phyloP scores from a whole-genome alignment of 306 rosid genomes.

The Vicia villosa region DNA sequence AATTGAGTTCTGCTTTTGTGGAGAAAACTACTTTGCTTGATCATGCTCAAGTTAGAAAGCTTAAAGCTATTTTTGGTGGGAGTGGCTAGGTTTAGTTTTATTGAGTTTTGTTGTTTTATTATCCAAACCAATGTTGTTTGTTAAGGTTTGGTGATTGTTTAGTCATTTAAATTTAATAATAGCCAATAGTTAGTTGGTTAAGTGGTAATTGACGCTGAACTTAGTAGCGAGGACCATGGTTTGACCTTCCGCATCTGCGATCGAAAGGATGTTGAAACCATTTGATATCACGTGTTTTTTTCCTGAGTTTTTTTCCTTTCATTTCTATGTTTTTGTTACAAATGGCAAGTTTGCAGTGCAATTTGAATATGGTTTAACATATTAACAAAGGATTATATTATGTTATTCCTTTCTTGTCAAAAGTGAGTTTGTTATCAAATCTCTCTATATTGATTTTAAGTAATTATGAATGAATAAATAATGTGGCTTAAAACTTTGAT shows the following conservation, averaged over 20 bases:
- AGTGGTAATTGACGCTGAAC: too few species aligned
- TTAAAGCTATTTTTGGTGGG: slow-evolving; percentile 72
- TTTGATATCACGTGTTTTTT: too few species aligned
- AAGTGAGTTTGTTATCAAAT: neutral
- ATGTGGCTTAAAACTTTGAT: too few species aligned
- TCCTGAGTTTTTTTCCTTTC: neutral
- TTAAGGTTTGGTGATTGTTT: neutral
- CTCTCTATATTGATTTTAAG: neutral
- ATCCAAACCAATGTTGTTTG: neutral
- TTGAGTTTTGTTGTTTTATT: neutral
- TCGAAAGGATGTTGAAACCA: too few species aligned
- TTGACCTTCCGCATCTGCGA: too few species aligned
- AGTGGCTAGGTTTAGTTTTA: neutral
- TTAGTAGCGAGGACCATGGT: too few species aligned
- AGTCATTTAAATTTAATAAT: too few species aligned
- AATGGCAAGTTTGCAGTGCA: neutral
- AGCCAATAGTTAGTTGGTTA: too few species aligned
- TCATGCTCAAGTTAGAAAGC: slow-evolving; percentile 58
- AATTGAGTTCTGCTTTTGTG: slow-evolving; percentile 47
- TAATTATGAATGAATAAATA: too few species aligned
- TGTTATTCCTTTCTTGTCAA: neutral
- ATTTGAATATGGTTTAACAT: neutral
- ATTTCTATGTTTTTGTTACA: neutral
- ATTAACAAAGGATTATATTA: neutral
- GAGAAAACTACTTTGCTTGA: slow-evolving; percentile 59